Evolutionary conservation across 2,329 filamentous ascomycete genomes (phyloP), one percentile per base, ranked within the genome.

Genomic region (Fusarium multiceps): DNA sequence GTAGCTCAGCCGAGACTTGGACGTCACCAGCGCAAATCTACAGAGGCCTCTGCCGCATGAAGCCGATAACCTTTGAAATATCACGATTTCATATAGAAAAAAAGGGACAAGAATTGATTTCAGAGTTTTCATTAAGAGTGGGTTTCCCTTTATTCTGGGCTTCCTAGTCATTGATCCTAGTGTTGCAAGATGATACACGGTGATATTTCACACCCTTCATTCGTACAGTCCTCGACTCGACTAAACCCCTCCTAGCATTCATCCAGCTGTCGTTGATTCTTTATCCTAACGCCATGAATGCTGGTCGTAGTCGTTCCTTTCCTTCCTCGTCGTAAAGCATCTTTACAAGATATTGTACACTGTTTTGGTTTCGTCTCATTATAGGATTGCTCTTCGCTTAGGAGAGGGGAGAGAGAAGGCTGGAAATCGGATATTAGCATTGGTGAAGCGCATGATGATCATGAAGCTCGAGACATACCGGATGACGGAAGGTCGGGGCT

Each of bases 401-500:
- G 70, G 87, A 89, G 76, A 91, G 88, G 68, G 89, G 89, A 58
- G 88, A 90, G 73, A 90, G 83, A 69, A 90, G 85, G 78, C 88
- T 90, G 59, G 4, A 21, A 16, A n/a, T 32, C 18, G 21, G 7
- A 32, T 25, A 43, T 57, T 37, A 46, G 59, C 9, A 7, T 65
- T 81, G 55, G 80, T 11, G 16, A 18, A 14, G 23, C 16, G 14
- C 46, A n/a, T 7, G 12, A n/a, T 21, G 2, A 3, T 11, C 27
- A 4, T 30, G 37, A 30, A 51, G 40, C 7, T 60, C 37, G 27
- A 18, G 27, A 55, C 83, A 57, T 83, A 88, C 86, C 84, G 84
- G 77, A 89, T 88, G 74, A 86, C 77, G 12, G 93, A 91, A 58
- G 96, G 96, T 80, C 92, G 90, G 42, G 96, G 96, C 81, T 95